Evolutionary conservation across 768 basidiomycete species (phyloP).

Genomic region (Termitomyces sp.): DNA sequence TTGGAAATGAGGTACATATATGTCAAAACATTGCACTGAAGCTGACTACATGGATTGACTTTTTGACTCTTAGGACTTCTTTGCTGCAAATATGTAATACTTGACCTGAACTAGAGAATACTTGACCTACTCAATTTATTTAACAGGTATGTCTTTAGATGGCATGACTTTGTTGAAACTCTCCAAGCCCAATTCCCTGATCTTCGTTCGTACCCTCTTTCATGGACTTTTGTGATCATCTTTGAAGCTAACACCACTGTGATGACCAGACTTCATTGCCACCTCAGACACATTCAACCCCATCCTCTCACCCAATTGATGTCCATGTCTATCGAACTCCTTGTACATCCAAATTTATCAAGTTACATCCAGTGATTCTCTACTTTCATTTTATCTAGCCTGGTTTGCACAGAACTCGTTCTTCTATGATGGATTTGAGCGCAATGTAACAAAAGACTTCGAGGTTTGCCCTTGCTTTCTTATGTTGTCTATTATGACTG

Average conservation of each 20-base stretch:
- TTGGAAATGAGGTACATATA: constrained; percentile 52
- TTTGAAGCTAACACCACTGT: not conserved
- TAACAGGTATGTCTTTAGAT: constrained; percentile 44
- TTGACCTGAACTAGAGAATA: too few species aligned
- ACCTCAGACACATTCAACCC: constrained; percentile 39
- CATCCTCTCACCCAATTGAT: constrained; percentile 41
- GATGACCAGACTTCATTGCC: constrained; percentile 45
- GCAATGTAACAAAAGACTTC: constrained; percentile 52
- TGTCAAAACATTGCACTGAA: not conserved
- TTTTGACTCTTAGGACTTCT: constrained; percentile 18
- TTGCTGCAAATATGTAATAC: constrained; percentile 20
- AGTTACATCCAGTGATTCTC: too few species aligned
- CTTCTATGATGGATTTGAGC: constrained; percentile 34
- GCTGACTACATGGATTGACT: not conserved
- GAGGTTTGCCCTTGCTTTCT: constrained; percentile 21
- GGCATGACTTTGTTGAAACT: constrained; percentile 39
- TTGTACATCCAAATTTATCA: constrained; percentile 23
- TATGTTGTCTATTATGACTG: too few species aligned
- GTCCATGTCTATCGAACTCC: constrained; percentile 56
- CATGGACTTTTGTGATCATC: not conserved
- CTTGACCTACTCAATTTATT: not conserved
- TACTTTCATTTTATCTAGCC: constrained; percentile 14
- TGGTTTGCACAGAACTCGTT: constrained; percentile 36
- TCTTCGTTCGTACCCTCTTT: constrained; percentile 31
- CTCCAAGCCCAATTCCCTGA: constrained; percentile 43